phyloP scores from a whole-genome alignment of 345 rosid species.

The Euphorbia pulcherrima region DNA sequence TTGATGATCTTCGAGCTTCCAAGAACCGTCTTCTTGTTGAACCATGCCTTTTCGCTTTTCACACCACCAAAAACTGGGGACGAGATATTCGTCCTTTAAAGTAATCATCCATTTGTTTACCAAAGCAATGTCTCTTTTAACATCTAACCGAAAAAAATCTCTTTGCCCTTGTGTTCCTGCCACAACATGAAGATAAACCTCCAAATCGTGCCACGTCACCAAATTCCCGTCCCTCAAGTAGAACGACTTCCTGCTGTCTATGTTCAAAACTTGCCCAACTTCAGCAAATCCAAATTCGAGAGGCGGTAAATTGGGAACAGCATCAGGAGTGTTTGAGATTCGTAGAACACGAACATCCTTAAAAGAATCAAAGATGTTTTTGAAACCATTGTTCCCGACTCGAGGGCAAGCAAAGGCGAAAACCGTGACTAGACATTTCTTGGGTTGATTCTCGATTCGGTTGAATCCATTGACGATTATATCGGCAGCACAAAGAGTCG shows the following conservation, averaged over 20 bases:
- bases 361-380: background rate
- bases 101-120: slow-evolving; percentile 27
- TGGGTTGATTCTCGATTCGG: background rate
- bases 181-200: slow-evolving; percentile 16
- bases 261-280: slow-evolving; percentile 9
- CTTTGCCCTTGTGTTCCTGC: slow-evolving; percentile 19
- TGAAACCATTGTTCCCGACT: slow-evolving; percentile 10
- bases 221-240: slow-evolving; percentile 16
- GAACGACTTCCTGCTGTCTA: slow-evolving; percentile 4
- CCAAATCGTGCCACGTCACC: slow-evolving; percentile 13
- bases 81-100: slow-evolving; percentile 39
- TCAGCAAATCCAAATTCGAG: slow-evolving; percentile 13
- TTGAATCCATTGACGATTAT: slow-evolving; percentile 27
- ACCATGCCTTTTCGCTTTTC: slow-evolving; percentile 48
- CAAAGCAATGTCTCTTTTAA: slow-evolving; percentile 14
- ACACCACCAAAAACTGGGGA: slow-evolving; percentile 50
- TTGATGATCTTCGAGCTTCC: slow-evolving; percentile 43
- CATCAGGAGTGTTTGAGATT: background rate
- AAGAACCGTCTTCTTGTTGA: slow-evolving; percentile 45
- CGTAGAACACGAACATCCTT: slow-evolving; percentile 5
- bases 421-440: slow-evolving; percentile 19
- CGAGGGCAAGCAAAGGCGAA: slow-evolving; percentile 15
- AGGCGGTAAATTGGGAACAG: slow-evolving; percentile 12
- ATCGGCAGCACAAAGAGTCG: slow-evolving; percentile 47
- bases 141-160: slow-evolving; percentile 9